Base-by-base conservation (phyloP, 495 filamentous ascomycete species). In the Neurospora sublineolata region DNA sequence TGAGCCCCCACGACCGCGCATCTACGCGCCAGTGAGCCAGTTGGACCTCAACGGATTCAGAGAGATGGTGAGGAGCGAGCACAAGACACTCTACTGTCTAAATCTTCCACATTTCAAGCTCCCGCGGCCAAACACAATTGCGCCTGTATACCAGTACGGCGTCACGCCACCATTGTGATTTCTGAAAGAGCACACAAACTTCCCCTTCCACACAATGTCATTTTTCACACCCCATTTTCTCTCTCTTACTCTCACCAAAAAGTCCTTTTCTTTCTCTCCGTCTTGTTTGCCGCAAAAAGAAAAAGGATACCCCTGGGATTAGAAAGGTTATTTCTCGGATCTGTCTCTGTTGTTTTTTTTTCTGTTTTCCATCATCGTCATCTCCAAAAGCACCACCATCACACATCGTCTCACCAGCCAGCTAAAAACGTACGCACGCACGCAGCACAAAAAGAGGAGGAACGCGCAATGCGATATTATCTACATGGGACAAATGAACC, bases 21-120 rank as follows among this genome's bases (percentile, higher is more conserved):
- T 74, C 12, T 76, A 76, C 27, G 38, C 72, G n/a, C 68, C 70
- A 1, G 14, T 76, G 40, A 68, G 73, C 23, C 12, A 70, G 6
- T 12, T 69, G 14, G 68, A 74, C 10, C 12, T 76, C 14, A 11
- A 46, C 16, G 18, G 14, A 12, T 76, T 76, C 14, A 20, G 67
- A 42, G 68, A 46, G 12, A 33, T 68, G 37, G n/a, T 74, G 42
- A 30, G 52, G 52, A 64, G 52, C 52, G 27, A 64, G 14, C 52
- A 64, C 14, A 64, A 33, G 52, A 64, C 52, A 9, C 52, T 64
- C 9, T 30, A 30, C 52, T 64, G 52, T 33, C 52, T 64, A 3
- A 64, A 64, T 0, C 52, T 64, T 0, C 52, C 23, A 3, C 52
- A 64, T 9, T 64, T 64, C 27, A 64, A 64, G 52, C 14, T 64